These are phyloP conservation scores for Solanum pinnatisectum DNA, from an alignment of 257 asterid species.

Conservation along the genomic window DNA sequence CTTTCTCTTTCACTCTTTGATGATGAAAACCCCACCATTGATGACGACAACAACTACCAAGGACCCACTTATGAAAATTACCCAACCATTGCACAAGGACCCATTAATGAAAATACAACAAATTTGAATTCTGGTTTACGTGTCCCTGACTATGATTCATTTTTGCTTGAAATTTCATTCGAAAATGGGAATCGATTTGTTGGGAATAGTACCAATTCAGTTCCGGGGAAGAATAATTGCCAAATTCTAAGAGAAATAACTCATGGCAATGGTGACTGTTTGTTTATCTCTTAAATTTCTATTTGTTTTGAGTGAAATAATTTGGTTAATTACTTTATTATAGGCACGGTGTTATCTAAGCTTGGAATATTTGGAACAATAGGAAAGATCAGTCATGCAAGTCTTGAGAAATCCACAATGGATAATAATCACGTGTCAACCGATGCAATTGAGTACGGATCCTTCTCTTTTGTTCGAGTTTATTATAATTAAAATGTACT, in stretches of 20 bases:
- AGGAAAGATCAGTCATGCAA: slow-evolving; percentile 51
- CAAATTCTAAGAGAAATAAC: slow-evolving; percentile 43
- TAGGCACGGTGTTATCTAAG: slow-evolving; percentile 33
- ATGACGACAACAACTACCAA: not conserved
- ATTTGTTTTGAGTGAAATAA: not conserved
- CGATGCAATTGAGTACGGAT: slow-evolving; percentile 47
- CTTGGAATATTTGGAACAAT: slow-evolving; percentile 61
- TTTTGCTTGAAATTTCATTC: not conserved
- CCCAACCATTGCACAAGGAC: not conserved
- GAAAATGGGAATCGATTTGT: not conserved
- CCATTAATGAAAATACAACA: not conserved
- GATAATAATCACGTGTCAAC: slow-evolving; percentile 24
- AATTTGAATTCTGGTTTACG: not conserved
- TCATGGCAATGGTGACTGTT: slow-evolving; percentile 43
- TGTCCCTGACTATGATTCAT: slow-evolving; percentile 9
- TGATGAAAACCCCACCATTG: not conserved
- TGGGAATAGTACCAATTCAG: slow-evolving; percentile 4
- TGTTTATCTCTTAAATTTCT: not conserved
- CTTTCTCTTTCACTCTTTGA: slow-evolving; percentile 7
- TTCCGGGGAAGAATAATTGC: slow-evolving; percentile 15
- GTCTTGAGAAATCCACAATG: slow-evolving; percentile 28
- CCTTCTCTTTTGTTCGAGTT: not conserved
- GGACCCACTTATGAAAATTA: not conserved
- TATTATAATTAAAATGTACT: too few relatives aligned
- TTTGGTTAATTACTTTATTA: not conserved